These are phyloP conservation scores for Phytophthora idaei DNA, from an alignment of 352 stramenopile genomes.

Conservation along the genomic window DNA sequence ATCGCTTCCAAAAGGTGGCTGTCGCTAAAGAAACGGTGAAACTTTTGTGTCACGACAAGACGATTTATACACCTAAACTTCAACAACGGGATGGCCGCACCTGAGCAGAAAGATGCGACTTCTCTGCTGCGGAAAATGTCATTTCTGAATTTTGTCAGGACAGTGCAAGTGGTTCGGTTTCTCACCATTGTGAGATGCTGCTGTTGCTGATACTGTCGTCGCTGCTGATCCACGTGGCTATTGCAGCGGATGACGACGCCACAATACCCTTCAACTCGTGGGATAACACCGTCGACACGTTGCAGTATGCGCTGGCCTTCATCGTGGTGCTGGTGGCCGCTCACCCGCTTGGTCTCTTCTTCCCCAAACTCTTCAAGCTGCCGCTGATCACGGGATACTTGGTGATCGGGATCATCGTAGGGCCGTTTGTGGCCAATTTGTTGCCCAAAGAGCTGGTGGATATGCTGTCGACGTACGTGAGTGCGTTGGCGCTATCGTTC, in stretches of 20 bases:
- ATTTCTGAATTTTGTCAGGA: conserved; percentile 18
- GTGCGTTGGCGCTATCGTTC: conserved; percentile 69
- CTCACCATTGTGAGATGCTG: not conserved
- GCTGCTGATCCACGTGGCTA: not conserved
- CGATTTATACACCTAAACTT: not conserved
- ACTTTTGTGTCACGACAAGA: not conserved
- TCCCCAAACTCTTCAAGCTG: conserved; percentile 35
- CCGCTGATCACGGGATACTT: conserved; percentile 35
- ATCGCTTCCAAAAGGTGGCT: not conserved
- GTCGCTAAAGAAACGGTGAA: not conserved
- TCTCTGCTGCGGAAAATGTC: conserved; percentile 1
- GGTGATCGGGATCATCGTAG: conserved; percentile 31
- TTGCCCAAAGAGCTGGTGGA: conserved; percentile 22
- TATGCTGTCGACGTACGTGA: conserved; percentile 49
- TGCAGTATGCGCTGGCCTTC: conserved; percentile 55
- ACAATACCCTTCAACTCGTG: conserved; percentile 51
- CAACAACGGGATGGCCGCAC: not conserved
- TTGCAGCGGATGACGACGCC: conserved; percentile 15
- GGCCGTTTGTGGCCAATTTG: conserved; percentile 34
- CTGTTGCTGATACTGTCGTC: not conserved
- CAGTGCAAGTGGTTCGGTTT: not conserved
- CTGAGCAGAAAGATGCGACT: not conserved
- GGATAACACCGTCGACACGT: conserved; percentile 47
- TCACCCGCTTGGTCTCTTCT: conserved; percentile 32
- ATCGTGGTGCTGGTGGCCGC: conserved; percentile 53